Conservation (phyloP, 192 early-diverging fungal species). For the Oehlia diaphana region DNA sequence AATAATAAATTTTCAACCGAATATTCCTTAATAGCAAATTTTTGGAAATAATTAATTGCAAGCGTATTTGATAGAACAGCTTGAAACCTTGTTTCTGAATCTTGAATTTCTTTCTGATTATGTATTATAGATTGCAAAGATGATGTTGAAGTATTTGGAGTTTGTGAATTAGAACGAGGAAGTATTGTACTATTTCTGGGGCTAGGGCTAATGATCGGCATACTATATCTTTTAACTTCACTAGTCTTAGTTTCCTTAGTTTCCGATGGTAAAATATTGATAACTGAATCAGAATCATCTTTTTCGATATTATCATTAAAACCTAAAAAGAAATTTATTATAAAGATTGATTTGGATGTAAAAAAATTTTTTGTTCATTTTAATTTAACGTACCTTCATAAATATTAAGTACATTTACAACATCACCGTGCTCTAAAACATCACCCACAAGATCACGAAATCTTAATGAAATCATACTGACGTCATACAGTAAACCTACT, state of each 20-base stretch:
- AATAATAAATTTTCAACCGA: slow-evolving; percentile 80
- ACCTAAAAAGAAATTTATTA: too few relatives aligned
- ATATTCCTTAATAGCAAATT: slow-evolving; percentile 72
- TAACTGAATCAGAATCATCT: neutral
- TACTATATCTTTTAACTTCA: neutral
- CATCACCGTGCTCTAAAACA: slow-evolving; percentile 54
- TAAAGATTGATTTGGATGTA: neutral
- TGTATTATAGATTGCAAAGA: neutral
- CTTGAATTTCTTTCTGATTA: neutral
- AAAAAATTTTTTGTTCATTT: neutral
- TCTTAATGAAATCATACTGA: slow-evolving; percentile 36
- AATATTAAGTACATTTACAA: slow-evolving; percentile 54
- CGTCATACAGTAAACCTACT: slow-evolving; percentile 23
- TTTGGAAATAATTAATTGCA: slow-evolving; percentile 45
- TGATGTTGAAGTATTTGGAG: neutral
- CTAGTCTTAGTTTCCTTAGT: neutral
- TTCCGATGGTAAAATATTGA: neutral
- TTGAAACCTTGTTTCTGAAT: slow-evolving; percentile 41
- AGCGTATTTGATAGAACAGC: slow-evolving; percentile 46
- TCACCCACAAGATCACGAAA: slow-evolving; percentile 53
- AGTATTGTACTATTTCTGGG: neutral
- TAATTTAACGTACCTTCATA: slow-evolving; percentile 37
- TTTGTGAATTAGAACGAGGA: neutral
- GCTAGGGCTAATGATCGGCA: neutral
- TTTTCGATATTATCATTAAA: neutral